Base-by-base conservation (phyloP, 169 alveolate genomes). In the Cryptosporidium tyzzeri region DNA sequence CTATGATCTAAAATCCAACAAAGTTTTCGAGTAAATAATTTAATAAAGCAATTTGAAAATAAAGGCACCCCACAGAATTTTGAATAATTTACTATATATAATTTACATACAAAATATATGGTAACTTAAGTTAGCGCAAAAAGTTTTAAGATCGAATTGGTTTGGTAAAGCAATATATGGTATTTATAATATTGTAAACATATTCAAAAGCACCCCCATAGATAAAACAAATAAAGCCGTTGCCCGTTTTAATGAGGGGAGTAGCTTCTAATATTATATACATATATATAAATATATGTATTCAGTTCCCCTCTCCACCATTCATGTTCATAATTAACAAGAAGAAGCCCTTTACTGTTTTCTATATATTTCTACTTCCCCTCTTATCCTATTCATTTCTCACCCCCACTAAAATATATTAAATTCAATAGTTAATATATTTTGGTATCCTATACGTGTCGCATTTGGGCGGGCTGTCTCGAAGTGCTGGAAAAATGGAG, bases 381-480 rank as follows among this genome's bases (percentile, higher is more conserved):
- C 53, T 45, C 67, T 55, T 8, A n/a, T 55, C 21, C 67, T 6
- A 26, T 55, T 21, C 35, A 58, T 29, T 31, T 18, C 41, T 65
- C 3, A 16, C 71, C 71, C 71, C 71, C 71, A 65, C 71, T 65
- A n/a, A 26, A 18, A 26, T 37, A 33, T 18, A 33, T 37, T 29
- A 31, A 33, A 33, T 21, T 29, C 33, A 10, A 37, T 4, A 31
- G 2, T 55, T 55, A 55, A 55, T 55, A 55, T 55, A 55, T 55
- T 55, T 37, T 31, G 21, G 71, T 65, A 65, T 65, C 71, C 71
- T 65, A 65, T 65, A 37, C 71, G 71, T 65, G 71, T 65, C 71
- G 71, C 71, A 5, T 35, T 37, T 65, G 5, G 71, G 71, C 71
- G 71, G 50, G 71, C 53, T 65, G 71, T 65, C 71, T 65, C 71